phyloP scores from a whole-genome alignment of 805 yeast species.

The Suhomyces prunicola region DNA sequence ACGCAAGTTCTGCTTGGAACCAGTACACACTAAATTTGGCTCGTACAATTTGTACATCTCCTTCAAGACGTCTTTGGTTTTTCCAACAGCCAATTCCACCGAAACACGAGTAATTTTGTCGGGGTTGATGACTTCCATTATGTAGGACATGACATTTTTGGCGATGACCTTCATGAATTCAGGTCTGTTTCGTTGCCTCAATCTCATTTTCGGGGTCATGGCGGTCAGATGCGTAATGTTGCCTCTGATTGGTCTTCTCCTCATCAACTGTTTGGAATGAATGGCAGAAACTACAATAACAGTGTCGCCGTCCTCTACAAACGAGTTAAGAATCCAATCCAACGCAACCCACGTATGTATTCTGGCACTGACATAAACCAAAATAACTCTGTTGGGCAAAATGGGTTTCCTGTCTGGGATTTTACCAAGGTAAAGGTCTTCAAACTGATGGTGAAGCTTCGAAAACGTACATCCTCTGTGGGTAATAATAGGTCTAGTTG shows the following conservation, averaged over 20 bases:
- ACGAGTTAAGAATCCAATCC: conserved; percentile 60
- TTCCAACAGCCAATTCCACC: conserved; percentile 60
- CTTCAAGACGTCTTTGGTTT: conserved; percentile 52
- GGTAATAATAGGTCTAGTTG: conserved; percentile 40
- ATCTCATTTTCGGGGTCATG: conserved; percentile 28
- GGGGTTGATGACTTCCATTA: conserved; percentile 45
- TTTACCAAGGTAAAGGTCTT: conserved; percentile 41
- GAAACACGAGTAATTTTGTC: conserved; percentile 47
- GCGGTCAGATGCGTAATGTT: conserved; percentile 16
- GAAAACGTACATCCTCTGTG: conserved; percentile 44
- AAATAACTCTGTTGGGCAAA: conserved; percentile 50
- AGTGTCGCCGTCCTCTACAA: conserved; percentile 64
- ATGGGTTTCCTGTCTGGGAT: conserved; percentile 32
- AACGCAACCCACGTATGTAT: conserved; percentile 80
- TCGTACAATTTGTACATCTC: conserved; percentile 60
- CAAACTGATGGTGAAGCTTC: conserved; percentile 46
- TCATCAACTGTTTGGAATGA: conserved; percentile 11
- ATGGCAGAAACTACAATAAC: conserved; percentile 60
- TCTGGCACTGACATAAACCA: conserved; percentile 68
- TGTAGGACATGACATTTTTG: conserved; percentile 51
- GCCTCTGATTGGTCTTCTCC: conserved; percentile 7
- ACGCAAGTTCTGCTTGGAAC: conserved; percentile 47
- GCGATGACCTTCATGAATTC: conserved; percentile 45
- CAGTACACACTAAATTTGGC: conserved; percentile 56
- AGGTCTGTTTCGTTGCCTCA: conserved; percentile 42